phyloP scores from a whole-genome alignment of 176 grass and related monocot genomes.

The Musa schizocarpa region DNA sequence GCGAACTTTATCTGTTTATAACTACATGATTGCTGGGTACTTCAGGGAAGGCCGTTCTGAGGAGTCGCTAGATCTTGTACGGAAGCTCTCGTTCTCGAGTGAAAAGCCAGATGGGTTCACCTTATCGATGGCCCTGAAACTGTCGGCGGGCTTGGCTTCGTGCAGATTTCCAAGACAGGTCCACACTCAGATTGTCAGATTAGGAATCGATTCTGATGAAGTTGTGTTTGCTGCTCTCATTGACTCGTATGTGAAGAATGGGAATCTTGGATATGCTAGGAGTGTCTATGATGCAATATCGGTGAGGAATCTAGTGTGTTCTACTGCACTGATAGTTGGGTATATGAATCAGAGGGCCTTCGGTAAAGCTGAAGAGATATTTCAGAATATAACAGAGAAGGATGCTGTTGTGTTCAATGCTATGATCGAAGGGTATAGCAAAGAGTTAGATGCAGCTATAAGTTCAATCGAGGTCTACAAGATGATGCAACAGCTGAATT shows the following conservation, averaged over 20 bases:
- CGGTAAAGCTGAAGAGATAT: constrained; percentile 42
- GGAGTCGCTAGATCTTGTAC: constrained; percentile 42
- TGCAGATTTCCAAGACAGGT: constrained; percentile 35
- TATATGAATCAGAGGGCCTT: constrained; percentile 52
- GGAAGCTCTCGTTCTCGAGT: constrained; percentile 36
- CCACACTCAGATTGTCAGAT: constrained; percentile 49
- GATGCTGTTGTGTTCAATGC: constrained; percentile 65
- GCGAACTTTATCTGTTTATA: constrained; percentile 38
- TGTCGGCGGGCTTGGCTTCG: constrained; percentile 31
- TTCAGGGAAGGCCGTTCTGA: constrained; percentile 33
- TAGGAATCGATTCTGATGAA: constrained; percentile 32
- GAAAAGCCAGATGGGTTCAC: constrained; percentile 45
- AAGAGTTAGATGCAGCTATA: constrained; percentile 31
- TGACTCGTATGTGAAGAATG: constrained; percentile 71
- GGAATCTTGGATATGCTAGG: constrained; percentile 35
- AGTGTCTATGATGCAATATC: constrained; percentile 31
- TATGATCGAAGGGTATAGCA: constrained; percentile 71
- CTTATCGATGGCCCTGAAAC: constrained; percentile 80
- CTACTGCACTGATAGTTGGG: constrained; percentile 67
- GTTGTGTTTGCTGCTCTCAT: constrained; percentile 52
- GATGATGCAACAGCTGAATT: constrained; percentile 35
- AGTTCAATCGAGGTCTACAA: constrained; percentile 53
- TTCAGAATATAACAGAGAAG: constrained; percentile 33
- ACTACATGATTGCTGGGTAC: constrained; percentile 69
- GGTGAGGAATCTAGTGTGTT: constrained; percentile 45